Percentiles rank a stretch among this genome's conserved stretches.
phyloP scores from a whole-genome alignment of 2,329 filamentous ascomycete species.

The Colletotrichum sp. region DNA sequence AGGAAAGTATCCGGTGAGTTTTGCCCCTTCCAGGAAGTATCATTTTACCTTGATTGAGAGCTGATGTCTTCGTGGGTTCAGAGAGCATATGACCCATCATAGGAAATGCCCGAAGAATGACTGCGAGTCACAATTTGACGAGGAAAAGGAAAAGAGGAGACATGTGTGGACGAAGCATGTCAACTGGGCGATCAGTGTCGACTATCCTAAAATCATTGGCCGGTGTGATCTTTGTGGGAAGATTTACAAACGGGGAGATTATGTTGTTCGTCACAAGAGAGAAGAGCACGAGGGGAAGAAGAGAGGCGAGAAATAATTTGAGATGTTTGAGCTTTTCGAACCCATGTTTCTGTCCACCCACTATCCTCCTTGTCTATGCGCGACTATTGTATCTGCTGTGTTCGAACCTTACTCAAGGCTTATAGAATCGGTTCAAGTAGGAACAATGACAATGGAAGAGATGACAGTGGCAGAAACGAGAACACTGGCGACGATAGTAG shows the following conservation, averaged over 20 bases:
- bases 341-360: not conserved
- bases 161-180: not conserved
- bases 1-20: not conserved
- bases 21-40: rapidly evolving
- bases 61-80: not conserved
- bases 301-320: not conserved
- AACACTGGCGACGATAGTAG: not conserved
- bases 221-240: not conserved
- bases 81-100: not conserved
- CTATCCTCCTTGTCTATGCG: rapidly evolving
- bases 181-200: not conserved
- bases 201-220: not conserved
- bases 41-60: rapidly evolving
- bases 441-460: not conserved
- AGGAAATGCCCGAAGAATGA: not conserved
- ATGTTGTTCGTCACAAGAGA: not conserved
- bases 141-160: not conserved
- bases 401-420: rapidly evolving
- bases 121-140: not conserved
- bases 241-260: not conserved
- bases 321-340: not conserved
- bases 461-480: not conserved
- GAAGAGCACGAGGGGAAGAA: not conserved
- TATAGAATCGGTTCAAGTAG: not conserved
- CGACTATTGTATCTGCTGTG: constrained; percentile 31